Conservation (phyloP, 2,329 filamentous ascomycete genomes). For the Exophiala dermatitidis region DNA sequence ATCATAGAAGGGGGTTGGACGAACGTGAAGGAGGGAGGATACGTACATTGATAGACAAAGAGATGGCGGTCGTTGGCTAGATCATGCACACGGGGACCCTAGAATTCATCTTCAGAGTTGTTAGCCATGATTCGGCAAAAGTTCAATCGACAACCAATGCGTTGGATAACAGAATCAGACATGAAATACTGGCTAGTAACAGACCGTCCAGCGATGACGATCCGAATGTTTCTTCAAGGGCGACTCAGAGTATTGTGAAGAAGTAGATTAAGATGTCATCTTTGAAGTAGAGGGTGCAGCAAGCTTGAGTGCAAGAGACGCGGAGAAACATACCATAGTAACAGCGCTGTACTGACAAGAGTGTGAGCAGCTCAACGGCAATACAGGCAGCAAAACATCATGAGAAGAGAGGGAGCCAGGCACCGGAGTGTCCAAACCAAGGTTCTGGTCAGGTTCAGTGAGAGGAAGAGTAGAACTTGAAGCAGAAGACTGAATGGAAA, state of each 20-base stretch:
- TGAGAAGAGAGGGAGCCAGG: background rate
- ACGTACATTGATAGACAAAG: conserved; percentile 9
- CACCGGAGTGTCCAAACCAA: background rate
- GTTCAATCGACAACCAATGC: background rate
- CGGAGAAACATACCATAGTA: background rate
- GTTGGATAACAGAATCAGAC: conserved; percentile 47
- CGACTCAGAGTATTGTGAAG: conserved; percentile 63
- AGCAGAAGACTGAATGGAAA: background rate
- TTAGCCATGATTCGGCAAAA: conserved; percentile 1
- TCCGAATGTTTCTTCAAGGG: conserved; percentile 59
- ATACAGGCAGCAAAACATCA: background rate
- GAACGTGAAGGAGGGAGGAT: background rate
- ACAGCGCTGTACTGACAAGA: background rate
- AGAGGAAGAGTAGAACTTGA: background rate
- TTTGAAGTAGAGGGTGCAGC: conserved; percentile 29
- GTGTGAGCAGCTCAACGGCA: background rate
- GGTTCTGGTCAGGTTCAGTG: too few species aligned
- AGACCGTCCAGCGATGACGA: conserved; percentile 56
- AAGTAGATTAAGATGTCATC: conserved; percentile 52
- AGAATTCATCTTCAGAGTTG: conserved; percentile 1
- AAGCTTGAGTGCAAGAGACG: background rate
- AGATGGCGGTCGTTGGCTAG: background rate
- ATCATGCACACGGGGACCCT: background rate
- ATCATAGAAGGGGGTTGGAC: conserved; percentile 37
- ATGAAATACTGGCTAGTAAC: conserved; percentile 66